Evolutionary conservation across 2,329 filamentous ascomycete genomes (phyloP).

Genomic region (Ascomycota sp.): DNA sequence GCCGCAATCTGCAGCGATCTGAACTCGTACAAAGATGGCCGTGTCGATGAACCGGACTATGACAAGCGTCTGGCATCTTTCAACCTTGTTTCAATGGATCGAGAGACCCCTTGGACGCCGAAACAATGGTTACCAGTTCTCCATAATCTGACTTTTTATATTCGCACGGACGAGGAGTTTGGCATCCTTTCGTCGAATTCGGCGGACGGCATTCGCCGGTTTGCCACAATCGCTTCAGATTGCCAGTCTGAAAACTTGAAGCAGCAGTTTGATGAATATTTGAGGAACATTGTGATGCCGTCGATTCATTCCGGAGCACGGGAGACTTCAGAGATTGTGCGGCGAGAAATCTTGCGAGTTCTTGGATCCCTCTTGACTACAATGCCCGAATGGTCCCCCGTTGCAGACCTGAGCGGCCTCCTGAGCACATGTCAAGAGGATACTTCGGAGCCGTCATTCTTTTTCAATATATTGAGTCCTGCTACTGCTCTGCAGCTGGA

Average conservation of each 20-base stretch:
- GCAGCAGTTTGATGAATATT: slow-evolving; percentile 29
- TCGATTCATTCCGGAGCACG: slow-evolving; percentile 55
- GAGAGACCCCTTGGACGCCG: slow-evolving; percentile 35
- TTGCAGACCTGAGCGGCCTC: slow-evolving; percentile 53
- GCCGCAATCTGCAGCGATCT: slow-evolving; percentile 53
- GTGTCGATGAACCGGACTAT: slow-evolving; percentile 73
- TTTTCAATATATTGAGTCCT: slow-evolving; percentile 77
- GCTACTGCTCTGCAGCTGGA: slow-evolving; percentile 69
- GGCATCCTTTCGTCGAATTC: slow-evolving; percentile 63
- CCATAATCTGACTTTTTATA: slow-evolving; percentile 73
- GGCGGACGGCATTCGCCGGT: slow-evolving; percentile 55
- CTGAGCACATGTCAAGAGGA: slow-evolving; percentile 43
- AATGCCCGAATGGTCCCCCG: slow-evolving; percentile 44
- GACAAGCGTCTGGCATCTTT: slow-evolving; percentile 62
- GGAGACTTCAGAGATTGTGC: slow-evolving; percentile 62
- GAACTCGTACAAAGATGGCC: slow-evolving; percentile 52
- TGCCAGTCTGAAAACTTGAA: slow-evolving; percentile 12
- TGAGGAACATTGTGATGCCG: slow-evolving; percentile 46
- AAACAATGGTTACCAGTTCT: slow-evolving; percentile 72
- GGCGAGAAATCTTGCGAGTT: slow-evolving; percentile 59
- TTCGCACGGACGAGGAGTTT: slow-evolving; percentile 70
- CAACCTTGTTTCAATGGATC: slow-evolving; percentile 40
- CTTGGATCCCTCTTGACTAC: slow-evolving; percentile 56
- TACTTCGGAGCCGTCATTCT: slow-evolving; percentile 46
- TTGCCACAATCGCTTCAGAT: slow-evolving; percentile 41